phyloP scores from a whole-genome alignment of 2,329 filamentous ascomycete genomes.

The Epichloe elymi region DNA sequence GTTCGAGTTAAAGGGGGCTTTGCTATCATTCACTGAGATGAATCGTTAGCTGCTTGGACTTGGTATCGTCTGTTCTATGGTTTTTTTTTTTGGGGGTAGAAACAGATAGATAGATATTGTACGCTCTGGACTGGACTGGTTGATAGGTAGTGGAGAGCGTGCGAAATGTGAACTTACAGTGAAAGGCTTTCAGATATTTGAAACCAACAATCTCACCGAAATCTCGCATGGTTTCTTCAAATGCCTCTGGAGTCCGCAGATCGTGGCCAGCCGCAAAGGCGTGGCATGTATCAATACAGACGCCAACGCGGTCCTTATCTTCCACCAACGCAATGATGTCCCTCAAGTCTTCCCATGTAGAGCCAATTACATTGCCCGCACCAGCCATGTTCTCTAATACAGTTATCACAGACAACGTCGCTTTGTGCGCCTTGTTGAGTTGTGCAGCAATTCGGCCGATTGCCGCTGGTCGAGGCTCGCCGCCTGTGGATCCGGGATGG shows the following conservation, averaged over 20 bases:
- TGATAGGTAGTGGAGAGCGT: background rate
- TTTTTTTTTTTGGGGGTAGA: background rate
- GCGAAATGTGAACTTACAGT: constrained; percentile 28
- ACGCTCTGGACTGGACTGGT: background rate
- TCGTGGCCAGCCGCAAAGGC: constrained; percentile 92
- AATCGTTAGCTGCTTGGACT: background rate
- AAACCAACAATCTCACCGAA: constrained; percentile 71
- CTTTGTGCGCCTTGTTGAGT: constrained; percentile 69
- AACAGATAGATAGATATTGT: too few species aligned
- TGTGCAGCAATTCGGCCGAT: constrained; percentile 68
- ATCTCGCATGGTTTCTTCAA: constrained; percentile 56
- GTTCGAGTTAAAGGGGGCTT: constrained; percentile 69
- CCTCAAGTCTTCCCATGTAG: constrained; percentile 71
- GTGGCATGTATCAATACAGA: constrained; percentile 95
- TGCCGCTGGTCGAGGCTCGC: constrained; percentile 52
- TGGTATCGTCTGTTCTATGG: too few species aligned
- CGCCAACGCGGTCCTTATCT: constrained; percentile 73
- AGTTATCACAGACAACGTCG: constrained; percentile 64
- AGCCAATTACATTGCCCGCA: constrained; percentile 74
- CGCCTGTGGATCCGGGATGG: constrained; percentile 76
- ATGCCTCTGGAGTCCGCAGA: constrained; percentile 60
- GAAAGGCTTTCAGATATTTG: constrained; percentile 70
- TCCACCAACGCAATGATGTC: constrained; percentile 72
- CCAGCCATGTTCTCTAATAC: constrained; percentile 95
- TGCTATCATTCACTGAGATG: constrained; percentile 70